Evolutionary conservation across 2,329 filamentous ascomycete genomes (phyloP), one percentile per base, ranked within the genome.

Genomic region (Podosphaera leucotricha): DNA sequence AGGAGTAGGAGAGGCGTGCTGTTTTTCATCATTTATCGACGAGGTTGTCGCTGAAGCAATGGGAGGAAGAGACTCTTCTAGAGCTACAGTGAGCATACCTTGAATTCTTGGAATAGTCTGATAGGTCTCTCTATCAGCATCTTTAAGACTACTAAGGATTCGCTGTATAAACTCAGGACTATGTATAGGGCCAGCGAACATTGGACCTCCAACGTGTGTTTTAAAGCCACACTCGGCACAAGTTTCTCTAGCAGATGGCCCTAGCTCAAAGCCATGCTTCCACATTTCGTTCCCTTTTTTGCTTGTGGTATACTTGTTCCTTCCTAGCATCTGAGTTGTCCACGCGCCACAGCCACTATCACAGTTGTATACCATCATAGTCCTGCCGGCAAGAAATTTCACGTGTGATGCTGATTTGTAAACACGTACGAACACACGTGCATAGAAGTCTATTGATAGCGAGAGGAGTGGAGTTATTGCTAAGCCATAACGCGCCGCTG

Each of bases 381-480:
- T 90, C 60, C 87, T 94, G 30, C 83, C 80, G 2, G 84, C 82
- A 18, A 85, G 67, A 49, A 92, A 86, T 59, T 95, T 98, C 57
- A 94, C 86, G 44, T 84, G 77, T 2, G 77, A 77, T 0, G 85
- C 81, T 3, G 82, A 84, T 52, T 75, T 82, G 47, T 72, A 70
- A 30, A 98, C 71, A 18, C 79, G 75, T 39, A 98, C 77, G 57
- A 95, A 98, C 2, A 94, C 69, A 39, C 92, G 75, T 18, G 79
- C 76, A 58, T 98, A 98, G 60, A 92, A 98, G 60, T 98, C 90
- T 49, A 95, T 93, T 2, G 84, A 94, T 1, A 98, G 70, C 5
- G 84, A 93, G 10, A 98, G 70, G 3, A 94, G 69, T 0, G 90
- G 90, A 60, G 95, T 86, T 46, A 95, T 84, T 0, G 82, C 69